Evolutionary conservation across 768 basidiomycete species (phyloP), one percentile per base, ranked within the genome.

Genomic region (Leccinellum luteum): DNA sequence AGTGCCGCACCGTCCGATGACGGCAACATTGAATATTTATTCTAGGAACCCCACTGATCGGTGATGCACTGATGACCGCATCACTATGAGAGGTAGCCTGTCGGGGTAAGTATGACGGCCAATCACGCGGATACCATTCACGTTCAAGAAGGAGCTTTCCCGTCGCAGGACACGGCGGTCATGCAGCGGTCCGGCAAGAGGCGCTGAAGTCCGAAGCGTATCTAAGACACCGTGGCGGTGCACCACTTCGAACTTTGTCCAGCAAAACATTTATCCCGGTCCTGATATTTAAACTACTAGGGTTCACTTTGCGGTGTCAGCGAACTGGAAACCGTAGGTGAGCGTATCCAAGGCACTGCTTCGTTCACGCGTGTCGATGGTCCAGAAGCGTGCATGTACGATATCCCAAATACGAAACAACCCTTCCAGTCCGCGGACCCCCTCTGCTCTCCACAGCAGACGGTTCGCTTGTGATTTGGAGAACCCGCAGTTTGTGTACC

Each of bases 11-110:
- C 9, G 17, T 27, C 52, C 32, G 57, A 48, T 14, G 10, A 12
- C 21, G 28, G 56, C 54, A 17, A 43, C n/a, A n/a, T n/a, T n/a
- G n/a, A n/a, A n/a, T n/a, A n/a, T n/a, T n/a, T n/a, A n/a, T n/a
- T 60, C 54, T 53, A 31, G 41, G 50, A 32, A 45, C 43, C 31
- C 58, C 49, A 54, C 13, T 35, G 35, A 30, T 55, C 38, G 38
- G 48, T 25, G 45, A 32, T 32, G 13, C 5, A 34, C 0, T 34
- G 4, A 48, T 19, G 41, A 14, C 15, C 51, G 28, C 34, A 52
- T 32, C 23, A 23, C n/a, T 49, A 43, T 38, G 43, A 12, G 43
- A 19, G 45, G 45, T 13, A 47, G 23, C 21, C 25, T 25, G 25
- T 25, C 25, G 25, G 25, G 4, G 25, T 25, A 25, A 25, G 25